phyloP scores from a whole-genome alignment of 768 basidiomycete genomes.

The Trichaptum fuscoviolaceum region DNA sequence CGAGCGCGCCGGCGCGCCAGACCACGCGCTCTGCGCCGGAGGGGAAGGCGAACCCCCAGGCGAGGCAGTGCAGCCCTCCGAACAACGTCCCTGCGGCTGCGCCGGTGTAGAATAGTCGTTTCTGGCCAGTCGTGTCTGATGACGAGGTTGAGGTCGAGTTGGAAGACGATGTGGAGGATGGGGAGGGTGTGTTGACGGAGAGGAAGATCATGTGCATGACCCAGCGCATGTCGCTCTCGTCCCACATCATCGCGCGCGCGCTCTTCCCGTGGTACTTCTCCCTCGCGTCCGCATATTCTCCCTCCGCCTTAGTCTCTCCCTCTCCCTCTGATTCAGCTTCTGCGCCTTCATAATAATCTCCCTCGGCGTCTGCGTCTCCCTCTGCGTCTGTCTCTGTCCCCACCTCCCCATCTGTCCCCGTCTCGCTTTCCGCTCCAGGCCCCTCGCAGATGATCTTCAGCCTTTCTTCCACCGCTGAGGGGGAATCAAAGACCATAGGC shows the following conservation, averaged over 20 bases:
- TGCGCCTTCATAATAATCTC: no score
- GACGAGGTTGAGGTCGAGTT: no score
- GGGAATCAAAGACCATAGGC: no score
- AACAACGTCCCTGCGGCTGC: constrained; percentile 15
- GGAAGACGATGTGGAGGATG: neutral
- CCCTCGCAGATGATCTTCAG: no score
- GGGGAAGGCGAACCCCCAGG: constrained; percentile 24
- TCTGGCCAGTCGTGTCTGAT: neutral
- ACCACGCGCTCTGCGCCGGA: constrained; percentile 15
- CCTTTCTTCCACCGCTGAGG: no score
- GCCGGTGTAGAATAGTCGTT: neutral
- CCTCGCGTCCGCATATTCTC: neutral
- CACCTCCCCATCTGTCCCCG: no score
- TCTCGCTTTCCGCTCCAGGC: no score
- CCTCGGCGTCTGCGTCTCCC: no score
- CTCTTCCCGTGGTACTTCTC: neutral
- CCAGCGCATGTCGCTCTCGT: neutral
- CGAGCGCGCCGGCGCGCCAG: constrained; percentile 21
- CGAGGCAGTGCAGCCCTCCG: constrained; percentile 22
- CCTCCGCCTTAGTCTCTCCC: no score
- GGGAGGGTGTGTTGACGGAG: neutral
- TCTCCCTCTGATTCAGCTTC: no score
- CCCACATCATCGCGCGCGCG: neutral
- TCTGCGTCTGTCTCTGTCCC: no score
- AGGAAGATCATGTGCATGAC: neutral